Base-by-base conservation (phyloP, 176 grass and related monocot genomes). In the Oryza glumipatula region DNA sequence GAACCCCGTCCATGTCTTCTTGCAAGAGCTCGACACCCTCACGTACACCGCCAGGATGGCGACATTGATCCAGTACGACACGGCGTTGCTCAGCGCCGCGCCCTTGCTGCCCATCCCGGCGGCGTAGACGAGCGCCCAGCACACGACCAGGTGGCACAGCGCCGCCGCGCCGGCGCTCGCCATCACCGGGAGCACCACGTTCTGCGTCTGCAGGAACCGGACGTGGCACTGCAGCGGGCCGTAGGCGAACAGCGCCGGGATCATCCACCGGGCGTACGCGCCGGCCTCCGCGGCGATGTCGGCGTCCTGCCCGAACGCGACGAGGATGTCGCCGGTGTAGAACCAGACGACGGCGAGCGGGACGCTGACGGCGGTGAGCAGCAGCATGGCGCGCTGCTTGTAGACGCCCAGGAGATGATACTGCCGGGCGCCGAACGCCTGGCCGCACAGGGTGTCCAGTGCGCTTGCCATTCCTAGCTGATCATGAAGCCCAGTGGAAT, bases 251-350 rank as follows among this genome's bases (percentile, higher is more conserved):
- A 88, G 21, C 22, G 38, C 60, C 1, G 88, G 91, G 78, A 93
- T 88, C 88, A 93, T 82, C 88, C 91, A 93, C 72, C 68, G 82
- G 4, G 88, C 71, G 70, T 82, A 88, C 6, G 72, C 68, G 51
- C 91, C 91, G 0, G 91, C 91, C 79, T 88, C 85, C 66, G 36
- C 45, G 5, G 91, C 84, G n/a, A 93, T 93, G 4, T 90, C 85
- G 0, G 30, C 13, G 52, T 83, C 76, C 79, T 93, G 91, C 41
- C 91, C 88, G 38, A 85, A 77, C 15, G 88, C 36, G 46, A 87
- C 19, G 36, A 93, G 91, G 66, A 93, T 78, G 7, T 84, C 72
- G 65, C 79, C 51, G 3, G 88, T 88, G 85, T 78, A 90, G 81
- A 75, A 81, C 84, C 81, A 93, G 44, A 88, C 30, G 3, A 70